Conservation (phyloP, 2,329 filamentous ascomycete genomes). For the Albifimbria verrucaria region DNA sequence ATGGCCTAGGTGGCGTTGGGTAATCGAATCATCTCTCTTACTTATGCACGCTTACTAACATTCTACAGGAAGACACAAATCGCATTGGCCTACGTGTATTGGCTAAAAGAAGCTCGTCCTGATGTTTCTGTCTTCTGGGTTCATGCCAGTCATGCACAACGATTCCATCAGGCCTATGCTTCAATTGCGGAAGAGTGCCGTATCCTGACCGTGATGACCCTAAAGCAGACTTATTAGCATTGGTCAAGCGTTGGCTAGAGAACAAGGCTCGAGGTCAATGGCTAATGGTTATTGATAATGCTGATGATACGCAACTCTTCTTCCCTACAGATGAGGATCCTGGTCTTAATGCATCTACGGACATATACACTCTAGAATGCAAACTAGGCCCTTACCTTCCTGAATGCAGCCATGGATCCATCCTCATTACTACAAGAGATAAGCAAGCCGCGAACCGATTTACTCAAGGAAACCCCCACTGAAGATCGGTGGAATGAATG, state of each 20-base stretch:
- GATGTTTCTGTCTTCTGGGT: conserved; percentile 13
- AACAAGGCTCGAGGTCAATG: conserved; percentile 20
- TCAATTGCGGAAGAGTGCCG: conserved; percentile 7
- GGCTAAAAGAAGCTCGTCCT: conserved; percentile 6
- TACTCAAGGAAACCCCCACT: conserved; percentile 7
- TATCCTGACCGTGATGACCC: neutral
- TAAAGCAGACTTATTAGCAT: neutral
- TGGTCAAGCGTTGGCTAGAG: neutral
- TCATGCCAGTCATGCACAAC: conserved; percentile 2
- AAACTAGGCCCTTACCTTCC: conserved; percentile 13
- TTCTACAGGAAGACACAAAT: conserved; percentile 10
- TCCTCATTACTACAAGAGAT: conserved; percentile 14
- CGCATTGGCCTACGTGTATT: conserved; percentile 11
- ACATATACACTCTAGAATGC: neutral
- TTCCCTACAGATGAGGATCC: conserved; percentile 9
- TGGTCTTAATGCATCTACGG: too few species aligned
- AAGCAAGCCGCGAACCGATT: conserved; percentile 11
- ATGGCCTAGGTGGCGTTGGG: conserved; percentile 13
- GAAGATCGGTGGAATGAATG: conserved; percentile 2
- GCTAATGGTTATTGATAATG: conserved; percentile 43
- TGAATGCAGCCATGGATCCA: conserved; percentile 8
- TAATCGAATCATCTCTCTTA: neutral
- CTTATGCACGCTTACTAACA: neutral
- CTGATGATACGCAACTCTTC: conserved; percentile 32
- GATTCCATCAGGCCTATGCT: conserved; percentile 11